phyloP scores from a whole-genome alignment of 2,329 filamentous ascomycete genomes.

The Colletotrichum sp. region DNA sequence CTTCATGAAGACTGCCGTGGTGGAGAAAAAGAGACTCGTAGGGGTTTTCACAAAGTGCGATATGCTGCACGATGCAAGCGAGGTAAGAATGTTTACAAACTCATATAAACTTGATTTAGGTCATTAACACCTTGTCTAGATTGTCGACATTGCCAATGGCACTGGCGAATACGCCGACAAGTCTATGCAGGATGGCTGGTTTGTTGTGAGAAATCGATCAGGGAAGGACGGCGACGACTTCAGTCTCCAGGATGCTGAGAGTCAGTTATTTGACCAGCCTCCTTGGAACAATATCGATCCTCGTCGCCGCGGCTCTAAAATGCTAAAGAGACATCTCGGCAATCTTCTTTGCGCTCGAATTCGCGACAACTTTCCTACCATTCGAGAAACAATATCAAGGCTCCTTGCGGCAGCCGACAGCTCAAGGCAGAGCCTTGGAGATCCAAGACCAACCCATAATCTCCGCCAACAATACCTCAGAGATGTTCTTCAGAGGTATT shows the following conservation, averaged over 20 bases:
- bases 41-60: slow-evolving; percentile 45
- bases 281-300: slow-evolving; percentile 32
- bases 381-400: slow-evolving; percentile 27
- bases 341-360: slow-evolving; percentile 38
- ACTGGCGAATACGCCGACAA: background rate
- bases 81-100: background rate
- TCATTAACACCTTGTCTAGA: background rate
- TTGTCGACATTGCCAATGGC: slow-evolving; percentile 14
- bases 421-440: slow-evolving; percentile 26
- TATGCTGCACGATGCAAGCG: slow-evolving; percentile 24
- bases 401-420: slow-evolving; percentile 22
- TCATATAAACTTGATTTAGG: too few relatives aligned
- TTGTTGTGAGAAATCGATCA: slow-evolving; percentile 38
- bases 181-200: slow-evolving; percentile 33
- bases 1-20: slow-evolving; percentile 29
- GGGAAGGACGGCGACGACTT: slow-evolving; percentile 26
- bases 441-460: slow-evolving; percentile 26
- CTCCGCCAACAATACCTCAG: slow-evolving; percentile 30
- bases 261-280: slow-evolving; percentile 27
- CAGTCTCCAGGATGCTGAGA: slow-evolving; percentile 31
- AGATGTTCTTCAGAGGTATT: slow-evolving; percentile 26
- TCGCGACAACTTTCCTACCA: slow-evolving; percentile 32
- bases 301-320: slow-evolving; percentile 30
- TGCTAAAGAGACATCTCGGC: slow-evolving; percentile 33
- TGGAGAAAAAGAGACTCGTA: slow-evolving; percentile 33